phyloP scores from a whole-genome alignment of 2,329 filamentous ascomycete genomes.

The Sclerotinia borealis region DNA sequence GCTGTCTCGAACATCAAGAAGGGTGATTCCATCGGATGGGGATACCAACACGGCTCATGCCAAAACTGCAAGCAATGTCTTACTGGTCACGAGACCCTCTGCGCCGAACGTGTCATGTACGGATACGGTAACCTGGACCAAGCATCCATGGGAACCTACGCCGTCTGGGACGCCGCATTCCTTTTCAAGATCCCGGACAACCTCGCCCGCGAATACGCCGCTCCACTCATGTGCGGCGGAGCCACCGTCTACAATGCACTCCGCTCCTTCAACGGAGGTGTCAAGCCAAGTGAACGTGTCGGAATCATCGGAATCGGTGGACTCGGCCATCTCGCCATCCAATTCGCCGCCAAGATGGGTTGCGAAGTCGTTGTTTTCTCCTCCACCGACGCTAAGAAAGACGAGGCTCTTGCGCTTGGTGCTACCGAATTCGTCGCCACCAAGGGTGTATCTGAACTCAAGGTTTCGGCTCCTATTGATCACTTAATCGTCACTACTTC shows the following conservation, averaged over 20 bases:
- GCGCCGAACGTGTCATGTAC: slow-evolving; percentile 38
- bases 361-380: slow-evolving; percentile 54
- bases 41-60: slow-evolving; percentile 38
- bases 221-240: slow-evolving; percentile 42
- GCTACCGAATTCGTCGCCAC: slow-evolving; percentile 56
- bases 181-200: slow-evolving; percentile 36
- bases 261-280: slow-evolving; percentile 32
- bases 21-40: slow-evolving; percentile 45
- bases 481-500: slow-evolving; percentile 30
- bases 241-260: slow-evolving; percentile 38
- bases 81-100: slow-evolving; percentile 40
- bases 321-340: slow-evolving; percentile 56
- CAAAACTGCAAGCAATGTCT: slow-evolving; percentile 41
- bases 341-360: slow-evolving; percentile 58
- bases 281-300: slow-evolving; percentile 29
- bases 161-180: slow-evolving; percentile 37
- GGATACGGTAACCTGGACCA: slow-evolving; percentile 40
- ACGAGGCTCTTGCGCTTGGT: slow-evolving; percentile 53
- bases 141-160: slow-evolving; percentile 39
- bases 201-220: slow-evolving; percentile 37
- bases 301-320: slow-evolving; percentile 52
- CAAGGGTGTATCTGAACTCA: slow-evolving; percentile 31
- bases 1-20: slow-evolving; percentile 36
- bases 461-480: slow-evolving; percentile 31
- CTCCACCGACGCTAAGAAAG: slow-evolving; percentile 54